phyloP scores from a whole-genome alignment of 2,329 filamentous ascomycete genomes.

The Ploettnerulaceae sp. region DNA sequence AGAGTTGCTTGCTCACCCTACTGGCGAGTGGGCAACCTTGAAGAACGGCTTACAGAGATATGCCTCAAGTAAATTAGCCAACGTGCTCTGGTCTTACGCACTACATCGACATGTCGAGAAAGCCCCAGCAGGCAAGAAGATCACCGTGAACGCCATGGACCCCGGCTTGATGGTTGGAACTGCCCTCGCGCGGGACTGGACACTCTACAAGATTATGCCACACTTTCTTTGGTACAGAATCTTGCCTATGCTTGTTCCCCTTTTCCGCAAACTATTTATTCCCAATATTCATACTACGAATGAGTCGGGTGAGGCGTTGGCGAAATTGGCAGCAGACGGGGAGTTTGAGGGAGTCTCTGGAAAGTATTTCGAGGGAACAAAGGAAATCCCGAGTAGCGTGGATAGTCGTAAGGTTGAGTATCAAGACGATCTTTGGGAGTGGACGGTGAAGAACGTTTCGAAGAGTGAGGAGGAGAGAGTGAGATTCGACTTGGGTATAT shows the following conservation, averaged over 20 bases:
- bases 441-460: constrained; percentile 39
- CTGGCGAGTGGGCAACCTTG: constrained; percentile 25
- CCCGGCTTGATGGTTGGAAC: constrained; percentile 47
- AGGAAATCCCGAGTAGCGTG: constrained; percentile 38
- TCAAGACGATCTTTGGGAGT: constrained; percentile 46
- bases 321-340: constrained; percentile 37
- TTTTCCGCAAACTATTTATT: constrained; percentile 34
- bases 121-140: constrained; percentile 22
- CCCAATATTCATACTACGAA: constrained; percentile 37
- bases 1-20: constrained; percentile 42
- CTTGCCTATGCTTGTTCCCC: constrained; percentile 35
- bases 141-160: constrained; percentile 42
- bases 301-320: constrained; percentile 40
- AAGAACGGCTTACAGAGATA: constrained; percentile 39
- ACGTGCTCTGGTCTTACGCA: constrained; percentile 45
- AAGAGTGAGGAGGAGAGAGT: constrained; percentile 6
- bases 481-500: constrained; percentile 7
- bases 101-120: constrained; percentile 36
- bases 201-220: constrained; percentile 31
- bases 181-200: constrained; percentile 33
- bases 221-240: constrained; percentile 37
- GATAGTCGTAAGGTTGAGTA: constrained; percentile 41
- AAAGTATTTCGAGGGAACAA: constrained; percentile 42
- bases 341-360: constrained; percentile 36
- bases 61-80: constrained; percentile 42